Evolutionary conservation across 305 asterid species (phyloP).

Genomic region (Andrographis paniculata): DNA sequence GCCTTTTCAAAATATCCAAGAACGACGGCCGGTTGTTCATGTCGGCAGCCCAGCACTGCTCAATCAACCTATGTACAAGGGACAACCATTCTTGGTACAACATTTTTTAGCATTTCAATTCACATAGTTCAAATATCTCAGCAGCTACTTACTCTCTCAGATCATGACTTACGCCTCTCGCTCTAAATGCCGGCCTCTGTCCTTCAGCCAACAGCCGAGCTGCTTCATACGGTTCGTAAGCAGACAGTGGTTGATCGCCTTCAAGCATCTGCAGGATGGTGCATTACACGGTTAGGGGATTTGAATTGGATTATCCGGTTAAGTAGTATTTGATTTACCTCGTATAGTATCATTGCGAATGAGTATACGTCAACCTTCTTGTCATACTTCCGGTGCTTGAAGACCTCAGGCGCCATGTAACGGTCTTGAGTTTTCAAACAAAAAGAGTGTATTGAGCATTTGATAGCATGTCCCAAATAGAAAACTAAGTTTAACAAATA

Average conservation of each 20-base stretch:
- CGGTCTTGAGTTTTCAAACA: conserved; percentile 47
- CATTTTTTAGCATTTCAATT: not conserved
- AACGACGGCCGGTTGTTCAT: conserved; percentile 79
- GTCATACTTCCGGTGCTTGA: conserved; percentile 92
- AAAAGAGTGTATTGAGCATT: not conserved
- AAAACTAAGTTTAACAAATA: conserved; percentile 10
- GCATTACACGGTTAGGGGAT: too few relatives aligned
- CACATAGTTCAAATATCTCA: not conserved
- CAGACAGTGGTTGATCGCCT: conserved; percentile 87
- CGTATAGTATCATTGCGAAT: conserved; percentile 87
- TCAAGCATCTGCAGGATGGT: conserved; percentile 83
- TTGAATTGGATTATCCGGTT: not conserved
- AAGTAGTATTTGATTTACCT: conserved; percentile 39
- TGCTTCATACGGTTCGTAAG: conserved; percentile 82
- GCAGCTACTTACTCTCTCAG: conserved; percentile 68
- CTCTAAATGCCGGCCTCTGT: conserved; percentile 68
- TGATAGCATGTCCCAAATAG: too few relatives aligned
- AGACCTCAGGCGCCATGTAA: conserved; percentile 99
- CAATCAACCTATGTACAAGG: conserved; percentile 41
- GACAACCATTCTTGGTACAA: not conserved
- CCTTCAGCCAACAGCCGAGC: conserved; percentile 86
- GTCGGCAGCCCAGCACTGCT: conserved; percentile 79
- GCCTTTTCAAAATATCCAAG: conserved; percentile 32
- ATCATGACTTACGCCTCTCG: conserved; percentile 56
- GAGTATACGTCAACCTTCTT: conserved; percentile 97